Percentiles rank a stretch among this genome's conserved stretches.
Evolutionary conservation across 2,329 filamentous ascomycete species (phyloP).

Genomic region (Aspergillus fumigatiaffinis): DNA sequence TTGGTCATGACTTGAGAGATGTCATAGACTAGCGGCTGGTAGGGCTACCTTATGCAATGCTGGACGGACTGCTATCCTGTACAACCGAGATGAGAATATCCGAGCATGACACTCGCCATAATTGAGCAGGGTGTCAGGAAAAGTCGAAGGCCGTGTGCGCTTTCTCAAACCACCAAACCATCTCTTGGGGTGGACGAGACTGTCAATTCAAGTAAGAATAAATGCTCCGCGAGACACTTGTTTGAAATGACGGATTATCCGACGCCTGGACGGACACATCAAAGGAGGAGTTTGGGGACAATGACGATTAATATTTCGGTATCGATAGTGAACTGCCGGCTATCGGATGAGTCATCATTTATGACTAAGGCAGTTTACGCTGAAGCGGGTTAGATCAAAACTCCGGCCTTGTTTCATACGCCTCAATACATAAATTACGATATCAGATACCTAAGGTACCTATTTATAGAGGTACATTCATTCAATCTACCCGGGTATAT

Average conservation of each 20-base stretch:
- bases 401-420: background rate
- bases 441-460: background rate
- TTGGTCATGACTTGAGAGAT: slow-evolving; percentile 30
- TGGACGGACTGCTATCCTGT: background rate
- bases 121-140: slow-evolving; percentile 6
- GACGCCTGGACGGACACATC: background rate
- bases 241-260: background rate
- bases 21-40: background rate
- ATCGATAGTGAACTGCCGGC: too few species aligned
- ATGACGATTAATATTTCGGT: background rate
- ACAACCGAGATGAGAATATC: slow-evolving; percentile 3
- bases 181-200: background rate
- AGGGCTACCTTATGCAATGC: background rate
- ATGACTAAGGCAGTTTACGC: background rate
- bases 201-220: too few species aligned
- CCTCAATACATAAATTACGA: background rate
- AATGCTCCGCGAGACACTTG: background rate
- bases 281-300: background rate
- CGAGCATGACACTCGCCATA: slow-evolving; percentile 18
- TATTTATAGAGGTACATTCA: too few species aligned
- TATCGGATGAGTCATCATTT: background rate
- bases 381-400: background rate
- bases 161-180: background rate
- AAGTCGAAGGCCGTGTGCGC: background rate
- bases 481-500: too few species aligned